Percentiles rank a stretch among this genome's conserved stretches.
Conservation (phyloP, 305 asterid genomes). For the Solanum hybrid region DNA sequence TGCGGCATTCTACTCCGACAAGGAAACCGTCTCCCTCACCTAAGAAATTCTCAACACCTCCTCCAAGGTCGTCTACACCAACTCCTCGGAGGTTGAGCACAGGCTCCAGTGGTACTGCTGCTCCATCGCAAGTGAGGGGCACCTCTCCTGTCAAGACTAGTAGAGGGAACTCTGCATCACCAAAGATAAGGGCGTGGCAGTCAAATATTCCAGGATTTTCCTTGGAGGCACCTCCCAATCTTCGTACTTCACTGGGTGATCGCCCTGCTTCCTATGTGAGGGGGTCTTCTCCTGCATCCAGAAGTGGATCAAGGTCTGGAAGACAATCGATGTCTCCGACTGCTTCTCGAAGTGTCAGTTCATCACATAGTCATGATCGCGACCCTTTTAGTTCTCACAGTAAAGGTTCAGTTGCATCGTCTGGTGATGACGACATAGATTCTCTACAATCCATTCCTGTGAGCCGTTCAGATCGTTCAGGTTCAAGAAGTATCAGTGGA, state of each 20-base stretch:
- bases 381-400: constrained; percentile 57
- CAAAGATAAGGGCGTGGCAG: constrained; percentile 60
- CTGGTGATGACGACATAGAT: constrained; percentile 82
- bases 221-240: constrained; percentile 89
- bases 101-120: constrained; percentile 37
- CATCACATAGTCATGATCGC: constrained; percentile 60
- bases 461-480: constrained; percentile 48
- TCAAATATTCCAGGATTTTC: constrained; percentile 73
- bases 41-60: constrained; percentile 47
- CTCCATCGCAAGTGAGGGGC: constrained; percentile 55
- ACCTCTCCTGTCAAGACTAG: constrained; percentile 69
- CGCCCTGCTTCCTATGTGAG: constrained; percentile 92
- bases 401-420: constrained; percentile 89
- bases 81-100: constrained; percentile 75
- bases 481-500: constrained; percentile 38
- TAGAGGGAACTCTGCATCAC: constrained; percentile 69
- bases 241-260: constrained; percentile 92
- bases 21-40: constrained; percentile 76
- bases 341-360: constrained; percentile 69
- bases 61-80: constrained; percentile 57
- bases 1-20: constrained; percentile 44
- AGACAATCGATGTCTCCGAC: constrained; percentile 94
- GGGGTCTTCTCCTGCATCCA: constrained; percentile 97
- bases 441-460: constrained; percentile 55
- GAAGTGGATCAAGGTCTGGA: constrained; percentile 63